Base-by-base conservation (phyloP, 2,329 filamentous ascomycete genomes). In the Phaeophleospora eucalypticola region DNA sequence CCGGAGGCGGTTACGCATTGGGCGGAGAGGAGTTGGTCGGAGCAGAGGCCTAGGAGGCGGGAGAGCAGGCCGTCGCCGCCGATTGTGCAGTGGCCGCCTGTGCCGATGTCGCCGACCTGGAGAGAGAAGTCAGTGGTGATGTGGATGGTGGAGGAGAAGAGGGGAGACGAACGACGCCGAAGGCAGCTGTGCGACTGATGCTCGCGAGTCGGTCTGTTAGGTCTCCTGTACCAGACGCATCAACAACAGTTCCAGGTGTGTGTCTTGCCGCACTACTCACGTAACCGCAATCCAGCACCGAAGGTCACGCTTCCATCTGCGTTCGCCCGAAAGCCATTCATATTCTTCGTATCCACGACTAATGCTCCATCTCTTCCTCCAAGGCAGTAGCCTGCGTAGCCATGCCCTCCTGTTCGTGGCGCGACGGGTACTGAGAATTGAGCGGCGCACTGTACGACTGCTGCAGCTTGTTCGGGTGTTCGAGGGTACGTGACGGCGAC, bases 31-130 rank as follows among this genome's bases (percentile, higher is more conserved):
- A 80, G 65, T 47, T 72, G 70, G 59, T 78, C 77, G 36, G 77
- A 71, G 0, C 69, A 69, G 9, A 83, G 65, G 0, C 82, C 82
- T 45, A 79, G 67, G 17, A 67, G 66, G 1, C 77, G 74, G 19
- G 70, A 75, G n/a, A 83, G 64, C 62, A 75, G 75, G 1, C 57
- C 57, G 16, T 54, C 43, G 4, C 57, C 57, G 8, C 57, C 57
- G 19, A 54, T 54, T 7, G 54, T 51, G 20, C 48, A 34, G 20
- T 57, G 52, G 3, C 54, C 54, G 27, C 49, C 52, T 3, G 49
- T 51, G 4, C 54, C 54, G 20, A 57, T 50, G 18, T 52, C 46
- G 1, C 43, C 43, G 12, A 50, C 43, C 24, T 29, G 6, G 24
- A 29, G 24, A n/a, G n/a, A n/a, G n/a, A n/a, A n/a, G n/a, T n/a